Percentiles rank a stretch among this genome's conserved stretches.
These are phyloP conservation scores for Cynara cardunculus DNA, from an alignment of 129 eudicot genomes.

Conservation along the genomic window DNA sequence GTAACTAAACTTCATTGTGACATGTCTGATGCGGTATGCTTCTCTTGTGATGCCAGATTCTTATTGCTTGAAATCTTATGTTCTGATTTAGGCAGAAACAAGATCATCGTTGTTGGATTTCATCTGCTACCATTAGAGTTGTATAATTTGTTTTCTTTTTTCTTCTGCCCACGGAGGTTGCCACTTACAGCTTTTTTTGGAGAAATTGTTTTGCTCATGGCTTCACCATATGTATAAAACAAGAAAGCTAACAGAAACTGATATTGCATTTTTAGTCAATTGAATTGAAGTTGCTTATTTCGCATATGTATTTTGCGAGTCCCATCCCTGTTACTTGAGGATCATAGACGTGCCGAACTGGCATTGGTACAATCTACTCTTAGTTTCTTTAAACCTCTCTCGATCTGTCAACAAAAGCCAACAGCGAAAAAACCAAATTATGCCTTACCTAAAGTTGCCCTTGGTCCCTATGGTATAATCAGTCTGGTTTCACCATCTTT, in stretches of 20 bases:
- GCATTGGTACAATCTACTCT: background rate
- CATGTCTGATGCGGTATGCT: constrained; percentile 65
- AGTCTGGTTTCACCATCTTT: background rate
- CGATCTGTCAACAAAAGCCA: background rate
- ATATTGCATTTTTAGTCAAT: background rate
- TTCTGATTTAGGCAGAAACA: background rate
- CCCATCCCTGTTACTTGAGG: background rate
- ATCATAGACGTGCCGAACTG: background rate
- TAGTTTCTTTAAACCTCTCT: background rate
- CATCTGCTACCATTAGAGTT: background rate
- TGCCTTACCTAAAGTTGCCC: background rate
- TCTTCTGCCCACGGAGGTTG: background rate
- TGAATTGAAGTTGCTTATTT: background rate
- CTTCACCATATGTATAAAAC: background rate
- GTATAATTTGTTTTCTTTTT: background rate
- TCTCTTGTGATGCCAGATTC: background rate
- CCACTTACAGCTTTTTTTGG: background rate
- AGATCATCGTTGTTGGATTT: background rate
- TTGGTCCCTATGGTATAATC: background rate
- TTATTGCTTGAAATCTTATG: constrained; percentile 1
- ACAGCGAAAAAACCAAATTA: background rate
- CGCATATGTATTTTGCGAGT: background rate
- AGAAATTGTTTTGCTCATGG: background rate
- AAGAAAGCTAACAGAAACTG: background rate
- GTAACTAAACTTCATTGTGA: constrained; percentile 75